These are phyloP conservation scores for Chaetomiaceae sp. DNA, from an alignment of 2,329 filamentous ascomycete genomes.

Conservation along the genomic window DNA sequence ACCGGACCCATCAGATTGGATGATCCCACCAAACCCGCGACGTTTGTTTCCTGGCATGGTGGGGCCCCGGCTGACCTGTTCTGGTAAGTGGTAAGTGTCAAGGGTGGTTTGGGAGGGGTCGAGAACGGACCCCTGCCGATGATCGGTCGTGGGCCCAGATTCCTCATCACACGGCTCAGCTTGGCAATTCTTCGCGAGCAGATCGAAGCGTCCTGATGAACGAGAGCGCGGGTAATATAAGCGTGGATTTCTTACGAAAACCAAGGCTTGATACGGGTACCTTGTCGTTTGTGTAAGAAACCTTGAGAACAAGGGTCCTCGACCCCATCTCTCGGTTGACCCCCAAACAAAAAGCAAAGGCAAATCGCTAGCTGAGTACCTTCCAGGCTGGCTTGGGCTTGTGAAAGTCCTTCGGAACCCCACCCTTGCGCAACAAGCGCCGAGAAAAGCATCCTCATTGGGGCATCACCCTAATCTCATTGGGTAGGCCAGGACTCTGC, in stretches of 20 bases:
- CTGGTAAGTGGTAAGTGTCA: not conserved
- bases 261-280: too few species aligned
- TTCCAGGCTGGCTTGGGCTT: too few species aligned
- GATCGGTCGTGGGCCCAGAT: not conserved
- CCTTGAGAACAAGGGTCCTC: too few species aligned
- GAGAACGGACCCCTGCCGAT: not conserved
- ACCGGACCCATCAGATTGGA: not conserved
- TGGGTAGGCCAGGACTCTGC: too few species aligned
- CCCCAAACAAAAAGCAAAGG: conserved; percentile 4
- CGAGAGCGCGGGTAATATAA: not conserved
- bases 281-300: too few species aligned
- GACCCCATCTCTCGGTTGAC: not conserved
- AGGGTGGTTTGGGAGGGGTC: not conserved
- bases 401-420: too few species aligned
- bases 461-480: too few species aligned
- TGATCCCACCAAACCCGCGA: not conserved
- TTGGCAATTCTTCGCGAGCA: not conserved
- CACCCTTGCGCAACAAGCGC: too few species aligned
- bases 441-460: too few species aligned
- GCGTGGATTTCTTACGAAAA: too few species aligned
- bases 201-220: too few species aligned
- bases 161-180: conserved; percentile 1
- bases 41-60: not conserved
- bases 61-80: conserved; percentile 2
- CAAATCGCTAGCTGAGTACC: too few species aligned